Evolutionary conservation across 106 monocot species (phyloP).

Genomic region (Xerophyta viscosa): DNA sequence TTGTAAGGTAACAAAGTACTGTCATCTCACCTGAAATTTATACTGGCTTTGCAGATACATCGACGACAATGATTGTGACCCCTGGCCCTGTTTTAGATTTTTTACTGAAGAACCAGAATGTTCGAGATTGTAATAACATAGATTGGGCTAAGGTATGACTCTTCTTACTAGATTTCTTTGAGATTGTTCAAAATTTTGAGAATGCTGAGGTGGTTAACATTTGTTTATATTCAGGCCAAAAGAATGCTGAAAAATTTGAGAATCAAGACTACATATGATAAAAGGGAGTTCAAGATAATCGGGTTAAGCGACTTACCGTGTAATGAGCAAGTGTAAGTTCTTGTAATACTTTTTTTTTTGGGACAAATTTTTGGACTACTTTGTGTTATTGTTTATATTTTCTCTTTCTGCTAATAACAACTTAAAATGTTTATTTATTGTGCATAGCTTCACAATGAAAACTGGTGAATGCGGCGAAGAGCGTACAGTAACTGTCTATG

Average conservation of each 20-base stretch:
- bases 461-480: slow-evolving; percentile 16
- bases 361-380: no score
- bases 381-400: no score
- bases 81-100: slow-evolving; percentile 86
- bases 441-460: slow-evolving; percentile 55
- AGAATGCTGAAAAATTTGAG: slow-evolving; percentile 72
- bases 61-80: slow-evolving; percentile 88
- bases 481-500: slow-evolving; percentile 47
- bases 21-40: no score
- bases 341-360: background rate
- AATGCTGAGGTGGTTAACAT: no score
- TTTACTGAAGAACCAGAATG: slow-evolving; percentile 72
- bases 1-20: no score
- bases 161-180: no score
- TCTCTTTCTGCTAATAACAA: no score
- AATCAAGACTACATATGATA: slow-evolving; percentile 35
- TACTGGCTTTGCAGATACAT: no score
- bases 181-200: no score
- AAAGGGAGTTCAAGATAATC: slow-evolving; percentile 66
- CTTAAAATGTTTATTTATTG: no score
- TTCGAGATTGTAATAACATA: slow-evolving; percentile 31
- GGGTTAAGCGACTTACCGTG: slow-evolving; percentile 80
- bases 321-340: slow-evolving; percentile 40
- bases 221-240: slow-evolving; percentile 54
- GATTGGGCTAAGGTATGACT: slow-evolving; percentile 75